phyloP scores from a whole-genome alignment of 2,329 filamentous ascomycete species.

The Camptophora hylomeconis region DNA sequence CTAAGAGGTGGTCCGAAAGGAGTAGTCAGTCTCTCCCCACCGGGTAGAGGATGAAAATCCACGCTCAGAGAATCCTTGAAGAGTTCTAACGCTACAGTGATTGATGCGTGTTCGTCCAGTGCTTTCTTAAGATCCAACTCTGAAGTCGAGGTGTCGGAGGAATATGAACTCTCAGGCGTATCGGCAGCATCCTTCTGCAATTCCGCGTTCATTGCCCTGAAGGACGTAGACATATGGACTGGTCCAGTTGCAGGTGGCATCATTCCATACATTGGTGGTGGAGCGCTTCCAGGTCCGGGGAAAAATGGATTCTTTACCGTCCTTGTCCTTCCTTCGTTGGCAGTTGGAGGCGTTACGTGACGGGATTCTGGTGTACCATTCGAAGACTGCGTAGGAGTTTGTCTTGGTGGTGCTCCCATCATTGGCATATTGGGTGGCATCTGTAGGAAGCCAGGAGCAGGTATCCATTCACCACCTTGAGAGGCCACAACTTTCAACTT shows the following conservation, averaged over 20 bases:
- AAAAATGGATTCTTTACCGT: background rate
- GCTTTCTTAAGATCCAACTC: slow-evolving; percentile 56
- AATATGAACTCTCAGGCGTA: slow-evolving; percentile 6
- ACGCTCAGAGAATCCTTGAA: slow-evolving; percentile 50
- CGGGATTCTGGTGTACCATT: background rate
- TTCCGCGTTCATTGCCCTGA: slow-evolving; percentile 35
- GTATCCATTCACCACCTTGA: slow-evolving; percentile 44
- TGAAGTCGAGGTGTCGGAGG: slow-evolving; percentile 39
- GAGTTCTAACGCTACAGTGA: slow-evolving; percentile 27
- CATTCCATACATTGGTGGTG: slow-evolving; percentile 37
- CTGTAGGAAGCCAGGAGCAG: slow-evolving; percentile 18
- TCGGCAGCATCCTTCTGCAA: slow-evolving; percentile 24
- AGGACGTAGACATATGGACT: slow-evolving; percentile 36
- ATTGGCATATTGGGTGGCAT: slow-evolving; percentile 5
- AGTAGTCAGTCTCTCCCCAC: no score
- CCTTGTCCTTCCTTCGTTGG: slow-evolving; percentile 12
- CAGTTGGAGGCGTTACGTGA: slow-evolving; percentile 10
- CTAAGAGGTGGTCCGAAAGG: slow-evolving; percentile 73
- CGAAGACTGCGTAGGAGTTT: background rate
- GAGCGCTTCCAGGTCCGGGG: slow-evolving; percentile 8
- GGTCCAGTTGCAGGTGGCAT: slow-evolving; percentile 28
- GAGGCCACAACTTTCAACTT: slow-evolving; percentile 57
- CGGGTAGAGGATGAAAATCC: slow-evolving; percentile 64
- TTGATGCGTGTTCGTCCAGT: slow-evolving; percentile 58
- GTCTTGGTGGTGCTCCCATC: slow-evolving; percentile 7